Evolutionary conservation across 371 early-diverging fungal genomes (phyloP).

Genomic region (Chytridium lagenaria): DNA sequence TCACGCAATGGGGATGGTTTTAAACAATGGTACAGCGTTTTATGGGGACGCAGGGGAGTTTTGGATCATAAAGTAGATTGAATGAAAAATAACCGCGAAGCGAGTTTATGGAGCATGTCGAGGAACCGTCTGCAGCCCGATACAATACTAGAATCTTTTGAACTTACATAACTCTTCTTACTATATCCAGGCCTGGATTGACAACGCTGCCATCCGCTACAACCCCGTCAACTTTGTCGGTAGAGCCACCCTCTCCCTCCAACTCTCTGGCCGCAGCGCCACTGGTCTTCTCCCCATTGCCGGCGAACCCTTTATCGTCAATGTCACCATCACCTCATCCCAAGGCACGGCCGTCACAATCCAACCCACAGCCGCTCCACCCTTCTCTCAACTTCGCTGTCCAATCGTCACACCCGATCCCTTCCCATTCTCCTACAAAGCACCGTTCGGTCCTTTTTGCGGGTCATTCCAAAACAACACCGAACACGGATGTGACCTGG

Average conservation of each 20-base stretch:
- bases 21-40: background rate
- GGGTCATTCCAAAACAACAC: constrained; percentile 19
- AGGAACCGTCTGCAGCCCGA: no score
- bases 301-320: background rate
- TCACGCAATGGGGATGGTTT: background rate
- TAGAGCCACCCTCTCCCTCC: constrained; percentile 13
- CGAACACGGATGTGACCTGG: constrained; percentile 7
- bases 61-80: no score
- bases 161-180: background rate
- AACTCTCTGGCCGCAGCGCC: background rate
- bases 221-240: constrained; percentile 33
- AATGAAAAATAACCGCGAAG: no score
- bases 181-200: constrained; percentile 34
- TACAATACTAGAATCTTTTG: background rate
- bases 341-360: background rate
- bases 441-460: constrained; percentile 33
- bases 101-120: no score
- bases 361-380: constrained; percentile 16
- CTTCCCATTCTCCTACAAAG: constrained; percentile 7
- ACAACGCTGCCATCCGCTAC: constrained; percentile 28
- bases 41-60: no score
- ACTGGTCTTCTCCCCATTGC: constrained; percentile 14
- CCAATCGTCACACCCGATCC: constrained; percentile 10
- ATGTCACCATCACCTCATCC: constrained; percentile 16
- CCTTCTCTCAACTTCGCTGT: constrained; percentile 15